Base-by-base conservation (phyloP, 495 filamentous ascomycete genomes). In the Geoglossum glabrum region DNA sequence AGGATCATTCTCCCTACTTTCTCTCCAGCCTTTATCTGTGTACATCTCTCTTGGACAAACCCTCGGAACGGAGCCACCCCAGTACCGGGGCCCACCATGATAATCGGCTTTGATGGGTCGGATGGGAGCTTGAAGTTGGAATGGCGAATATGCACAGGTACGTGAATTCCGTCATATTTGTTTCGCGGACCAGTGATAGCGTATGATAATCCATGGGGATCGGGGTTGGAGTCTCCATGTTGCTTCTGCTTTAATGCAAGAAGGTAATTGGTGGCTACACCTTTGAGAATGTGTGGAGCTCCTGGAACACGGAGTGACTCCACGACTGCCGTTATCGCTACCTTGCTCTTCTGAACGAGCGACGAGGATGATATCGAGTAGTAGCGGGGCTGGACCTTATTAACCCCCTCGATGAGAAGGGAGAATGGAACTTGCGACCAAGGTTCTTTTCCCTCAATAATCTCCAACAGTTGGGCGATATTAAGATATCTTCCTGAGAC, bases 91-190 rank as follows among this genome's bases (percentile, higher is more conserved):
- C 92, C 92, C 66, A 99, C 78, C 81, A 95, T 86, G 68, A 99
- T 92, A 60, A 99, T 75, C 23, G 92, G 92, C 70, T 88, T 90
- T 21, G 85, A 78, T 7, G 92, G 90, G 63, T 99, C 92, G 38
- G 90, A 95, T 34, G 92, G 92, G 25, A 99, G 78, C 72, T 96
- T 96, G 80, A 99, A 99, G 74, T 99, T 99, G 50, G 92, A 99
- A 73, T 95, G 89, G 57, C 92, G 86, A 54, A 97, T 81, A 68
- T 97, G 93, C 25, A 97, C 87, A 3, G 93, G 92, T 4, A 97
- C 84, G 63, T 95, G 90, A 62, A 96, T 82, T 56, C 93, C 93
- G 67, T 95, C 85, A 69, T 95, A 97, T 71, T 92, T 95, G 75
- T 96, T 97, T 59, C 92, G 80, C 17, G 92, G 92, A 13, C 92